A percentile compares a stretch with the other conserved stretches of the same genome.
phyloP scores from a whole-genome alignment of 2,329 filamentous ascomycete genomes.

The Aspergillus sp. region DNA sequence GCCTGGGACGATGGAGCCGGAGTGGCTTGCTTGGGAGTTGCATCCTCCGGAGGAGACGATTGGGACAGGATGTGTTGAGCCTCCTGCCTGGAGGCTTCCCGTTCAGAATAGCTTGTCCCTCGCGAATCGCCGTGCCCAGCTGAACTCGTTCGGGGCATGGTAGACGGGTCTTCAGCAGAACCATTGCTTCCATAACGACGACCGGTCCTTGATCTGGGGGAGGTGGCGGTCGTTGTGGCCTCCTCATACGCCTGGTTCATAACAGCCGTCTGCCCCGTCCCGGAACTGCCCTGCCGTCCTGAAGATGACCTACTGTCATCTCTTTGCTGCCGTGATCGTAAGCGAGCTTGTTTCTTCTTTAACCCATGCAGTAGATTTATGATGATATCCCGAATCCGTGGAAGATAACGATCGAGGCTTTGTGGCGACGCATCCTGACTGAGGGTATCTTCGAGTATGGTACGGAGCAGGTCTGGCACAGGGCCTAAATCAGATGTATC shows the following conservation, averaged over 20 bases:
- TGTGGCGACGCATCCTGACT: conserved; percentile 93
- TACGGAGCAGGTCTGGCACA: conserved; percentile 81
- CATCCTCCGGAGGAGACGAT: conserved; percentile 63
- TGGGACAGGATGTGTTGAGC: conserved; percentile 40
- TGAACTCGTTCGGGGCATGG: conserved; percentile 14
- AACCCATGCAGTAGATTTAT: conserved; percentile 93
- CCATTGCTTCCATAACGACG: conserved; percentile 35
- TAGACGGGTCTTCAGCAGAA: conserved; percentile 29
- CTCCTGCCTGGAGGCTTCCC: conserved; percentile 35
- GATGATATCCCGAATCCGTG: conserved; percentile 94
- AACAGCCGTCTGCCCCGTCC: conserved; percentile 36
- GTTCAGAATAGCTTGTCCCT: conserved; percentile 28
- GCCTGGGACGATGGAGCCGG: conserved; percentile 18
- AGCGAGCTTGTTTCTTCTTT: conserved; percentile 91
- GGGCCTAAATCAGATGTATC: conserved; percentile 92
- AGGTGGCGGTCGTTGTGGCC: conserved; percentile 21
- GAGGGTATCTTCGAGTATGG: conserved; percentile 88
- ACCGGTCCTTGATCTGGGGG: conserved; percentile 25
- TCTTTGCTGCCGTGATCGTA: conserved; percentile 54
- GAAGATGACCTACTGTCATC: conserved; percentile 39
- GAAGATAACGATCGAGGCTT: conserved; percentile 88
- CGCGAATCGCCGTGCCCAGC: conserved; percentile 24
- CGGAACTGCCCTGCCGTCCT: conserved; percentile 40
- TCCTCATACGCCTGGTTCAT: conserved; percentile 42
- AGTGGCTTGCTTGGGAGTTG: conserved; percentile 23